A percentile compares a stretch with the other conserved stretches of the same genome.
Evolutionary conservation across 2,329 filamentous ascomycete species (phyloP).

Genomic region (Aspergillus spinulosporus): DNA sequence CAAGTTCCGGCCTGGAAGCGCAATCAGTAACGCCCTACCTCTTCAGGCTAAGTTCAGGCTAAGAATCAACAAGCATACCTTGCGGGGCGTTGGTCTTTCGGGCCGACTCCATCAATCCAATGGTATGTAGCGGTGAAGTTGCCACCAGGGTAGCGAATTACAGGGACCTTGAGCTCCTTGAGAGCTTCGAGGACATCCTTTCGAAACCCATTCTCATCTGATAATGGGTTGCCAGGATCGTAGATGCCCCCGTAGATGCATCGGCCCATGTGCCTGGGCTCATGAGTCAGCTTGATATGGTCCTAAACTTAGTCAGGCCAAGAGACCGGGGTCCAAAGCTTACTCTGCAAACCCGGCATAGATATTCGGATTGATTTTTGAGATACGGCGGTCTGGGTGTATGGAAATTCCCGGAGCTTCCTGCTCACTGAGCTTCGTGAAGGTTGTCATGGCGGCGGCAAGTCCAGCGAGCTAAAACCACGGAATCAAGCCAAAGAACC

Average conservation of each 20-base stretch:
- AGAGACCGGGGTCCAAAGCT: conserved; percentile 30
- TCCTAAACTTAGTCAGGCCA: neutral
- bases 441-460: conserved; percentile 63
- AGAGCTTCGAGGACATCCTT: conserved; percentile 75
- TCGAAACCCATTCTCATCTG: conserved; percentile 73
- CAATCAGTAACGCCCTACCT: too few relatives aligned
- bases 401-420: conserved; percentile 66
- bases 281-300: conserved; percentile 18
- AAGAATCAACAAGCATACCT: conserved; percentile 37
- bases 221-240: conserved; percentile 71
- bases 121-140: conserved; percentile 86
- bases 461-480: conserved; percentile 4
- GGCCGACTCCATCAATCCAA: conserved; percentile 80
- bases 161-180: conserved; percentile 71
- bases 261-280: conserved; percentile 74
- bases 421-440: conserved; percentile 64
- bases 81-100: conserved; percentile 65
- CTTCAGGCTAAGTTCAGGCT: too few relatives aligned
- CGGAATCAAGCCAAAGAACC: neutral
- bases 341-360: conserved; percentile 85
- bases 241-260: conserved; percentile 88
- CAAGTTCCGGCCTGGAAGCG: conserved; percentile 65
- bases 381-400: conserved; percentile 64
- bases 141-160: conserved; percentile 77
- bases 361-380: conserved; percentile 75